phyloP scores from a whole-genome alignment of 1,284 basidiomycete species.

The Fistulinella cinereoalba region DNA sequence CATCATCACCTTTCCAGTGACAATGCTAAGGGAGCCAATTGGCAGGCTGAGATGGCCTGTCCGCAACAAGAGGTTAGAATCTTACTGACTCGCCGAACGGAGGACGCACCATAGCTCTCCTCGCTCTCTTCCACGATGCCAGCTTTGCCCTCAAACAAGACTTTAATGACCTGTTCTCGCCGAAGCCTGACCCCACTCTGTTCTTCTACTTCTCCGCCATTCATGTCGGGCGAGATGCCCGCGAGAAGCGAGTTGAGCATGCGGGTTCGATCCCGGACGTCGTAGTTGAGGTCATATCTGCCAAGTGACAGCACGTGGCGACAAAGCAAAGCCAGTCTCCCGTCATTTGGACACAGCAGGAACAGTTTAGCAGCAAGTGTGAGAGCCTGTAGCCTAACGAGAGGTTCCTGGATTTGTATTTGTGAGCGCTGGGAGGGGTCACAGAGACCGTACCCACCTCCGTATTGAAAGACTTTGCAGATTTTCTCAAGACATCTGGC shows the following conservation, averaged over 20 bases:
- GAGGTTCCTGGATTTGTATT: constrained; percentile 43
- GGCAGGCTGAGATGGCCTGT: constrained; percentile 43
- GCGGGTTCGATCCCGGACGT: constrained; percentile 84
- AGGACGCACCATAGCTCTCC: constrained; percentile 24
- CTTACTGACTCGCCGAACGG: neutral
- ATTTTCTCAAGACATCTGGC: constrained; percentile 79
- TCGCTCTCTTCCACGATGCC: constrained; percentile 40
- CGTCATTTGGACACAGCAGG: constrained; percentile 60
- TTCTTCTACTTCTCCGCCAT: constrained; percentile 29
- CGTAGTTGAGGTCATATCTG: constrained; percentile 83
- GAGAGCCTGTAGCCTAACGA: constrained; percentile 79
- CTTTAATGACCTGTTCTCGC: constrained; percentile 74
- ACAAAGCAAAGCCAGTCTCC: constrained; percentile 51
- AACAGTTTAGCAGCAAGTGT: constrained; percentile 83
- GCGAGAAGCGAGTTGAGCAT: constrained; percentile 73
- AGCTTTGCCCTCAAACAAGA: constrained; percentile 75
- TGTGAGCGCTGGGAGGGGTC: neutral
- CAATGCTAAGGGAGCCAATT: constrained; percentile 56
- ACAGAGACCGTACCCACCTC: constrained; percentile 50
- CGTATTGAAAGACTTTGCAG: constrained; percentile 65
- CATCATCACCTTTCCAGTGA: constrained; percentile 53
- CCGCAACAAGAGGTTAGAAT: neutral
- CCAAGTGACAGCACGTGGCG: constrained; percentile 82
- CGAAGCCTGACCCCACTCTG: constrained; percentile 74
- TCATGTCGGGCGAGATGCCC: constrained; percentile 36